phyloP scores from a whole-genome alignment of 1,284 basidiomycete genomes.

The Tetrapyrgos nigripes region DNA sequence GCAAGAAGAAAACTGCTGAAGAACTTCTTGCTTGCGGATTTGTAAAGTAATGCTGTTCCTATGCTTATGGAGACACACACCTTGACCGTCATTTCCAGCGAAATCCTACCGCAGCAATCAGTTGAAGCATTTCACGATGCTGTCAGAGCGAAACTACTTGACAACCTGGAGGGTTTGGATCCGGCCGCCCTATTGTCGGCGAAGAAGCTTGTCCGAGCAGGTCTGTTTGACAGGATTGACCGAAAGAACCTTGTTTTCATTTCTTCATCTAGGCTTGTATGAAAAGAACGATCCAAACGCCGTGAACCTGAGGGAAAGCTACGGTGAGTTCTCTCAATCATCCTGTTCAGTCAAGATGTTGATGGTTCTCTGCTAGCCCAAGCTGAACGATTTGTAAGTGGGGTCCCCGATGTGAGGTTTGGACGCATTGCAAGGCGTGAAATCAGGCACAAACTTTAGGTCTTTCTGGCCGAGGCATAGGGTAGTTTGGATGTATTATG shows the following conservation, averaged over 20 bases:
- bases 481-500: too few species aligned
- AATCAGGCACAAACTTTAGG: slow-evolving; percentile 66
- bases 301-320: slow-evolving; percentile 71
- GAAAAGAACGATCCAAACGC: slow-evolving; percentile 72
- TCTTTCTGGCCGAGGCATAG: too few species aligned
- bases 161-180: slow-evolving; percentile 63
- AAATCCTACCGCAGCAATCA: slow-evolving; percentile 63
- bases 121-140: slow-evolving; percentile 59
- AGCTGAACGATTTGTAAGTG: slow-evolving; percentile 64
- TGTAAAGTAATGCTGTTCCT: slow-evolving; percentile 55
- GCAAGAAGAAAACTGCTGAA: slow-evolving; percentile 66
- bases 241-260: too few species aligned
- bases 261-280: too few species aligned
- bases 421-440: slow-evolving; percentile 65
- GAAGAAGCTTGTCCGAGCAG: slow-evolving; percentile 61
- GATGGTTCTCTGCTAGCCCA: slow-evolving; percentile 46
- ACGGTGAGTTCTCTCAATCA: slow-evolving; percentile 42
- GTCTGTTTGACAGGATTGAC: too few species aligned
- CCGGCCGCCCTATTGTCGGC: slow-evolving; percentile 56
- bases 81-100: slow-evolving; percentile 47
- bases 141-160: slow-evolving; percentile 53
- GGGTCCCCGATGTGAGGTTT: slow-evolving; percentile 60
- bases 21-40: slow-evolving; percentile 68
- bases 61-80: slow-evolving; percentile 1
- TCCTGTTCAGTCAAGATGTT: not conserved